These are phyloP conservation scores for Purpureocillium lavendulum DNA, from an alignment of 2,329 filamentous ascomycete species.

Conservation along the genomic window DNA sequence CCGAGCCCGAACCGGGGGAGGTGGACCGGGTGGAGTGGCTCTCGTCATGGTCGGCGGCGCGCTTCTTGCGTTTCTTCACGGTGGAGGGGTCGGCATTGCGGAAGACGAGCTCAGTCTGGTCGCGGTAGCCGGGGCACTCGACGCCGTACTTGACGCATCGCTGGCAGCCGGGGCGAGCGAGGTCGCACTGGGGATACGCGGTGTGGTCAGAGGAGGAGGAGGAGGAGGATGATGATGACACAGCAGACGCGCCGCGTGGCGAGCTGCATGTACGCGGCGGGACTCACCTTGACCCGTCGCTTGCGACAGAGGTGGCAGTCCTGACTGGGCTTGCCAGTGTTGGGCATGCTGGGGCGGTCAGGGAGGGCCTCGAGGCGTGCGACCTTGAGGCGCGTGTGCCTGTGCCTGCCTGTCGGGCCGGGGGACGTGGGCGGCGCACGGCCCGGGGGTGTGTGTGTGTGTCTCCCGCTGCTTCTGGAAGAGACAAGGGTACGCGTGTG, in stretches of 20 bases:
- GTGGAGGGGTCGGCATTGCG: conserved; percentile 21
- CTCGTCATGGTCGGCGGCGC: conserved; percentile 5
- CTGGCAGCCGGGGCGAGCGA: conserved; percentile 27
- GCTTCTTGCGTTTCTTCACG: conserved; percentile 22
- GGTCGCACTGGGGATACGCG: conserved; percentile 25
- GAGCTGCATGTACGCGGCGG: background rate
- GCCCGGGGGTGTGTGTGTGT: no score
- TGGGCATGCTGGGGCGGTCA: conserved; percentile 24
- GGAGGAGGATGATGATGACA: no score
- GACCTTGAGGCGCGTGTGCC: no score
- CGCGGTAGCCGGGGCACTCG: conserved; percentile 29
- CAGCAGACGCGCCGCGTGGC: no score
- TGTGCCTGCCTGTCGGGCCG: no score
- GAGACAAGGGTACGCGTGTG: no score
- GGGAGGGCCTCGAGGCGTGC: background rate
- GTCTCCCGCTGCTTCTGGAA: no score
- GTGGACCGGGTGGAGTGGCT: conserved; percentile 2
- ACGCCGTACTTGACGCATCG: conserved; percentile 32
- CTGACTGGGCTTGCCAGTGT: conserved; percentile 30
- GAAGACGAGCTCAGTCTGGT: conserved; percentile 30
- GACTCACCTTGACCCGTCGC: conserved; percentile 30
- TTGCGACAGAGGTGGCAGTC: conserved; percentile 32
- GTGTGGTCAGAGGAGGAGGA: no score
- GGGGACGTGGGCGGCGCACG: no score
- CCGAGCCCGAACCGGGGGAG: conserved; percentile 4